A percentile compares a stretch with the other conserved stretches of the same genome.
Evolutionary conservation across 805 yeast genomes (phyloP).

Genomic region (Saccharomycopsis sp.): DNA sequence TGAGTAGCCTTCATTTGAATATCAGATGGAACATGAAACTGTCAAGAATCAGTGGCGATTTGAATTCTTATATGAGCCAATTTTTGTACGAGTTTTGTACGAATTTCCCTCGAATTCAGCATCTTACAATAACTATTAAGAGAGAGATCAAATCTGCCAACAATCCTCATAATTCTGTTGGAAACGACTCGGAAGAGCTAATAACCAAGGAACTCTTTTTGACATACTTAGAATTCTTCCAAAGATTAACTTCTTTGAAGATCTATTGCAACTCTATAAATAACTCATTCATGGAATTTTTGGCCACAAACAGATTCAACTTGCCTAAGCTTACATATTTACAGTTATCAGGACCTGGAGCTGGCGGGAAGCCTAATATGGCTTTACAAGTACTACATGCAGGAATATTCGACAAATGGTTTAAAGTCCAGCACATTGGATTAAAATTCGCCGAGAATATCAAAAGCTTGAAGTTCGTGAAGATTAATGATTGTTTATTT

Average conservation of each 20-base stretch:
- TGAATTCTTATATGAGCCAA: slow-evolving; percentile 18
- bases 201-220: slow-evolving; percentile 25
- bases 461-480: slow-evolving; percentile 33
- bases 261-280: slow-evolving; percentile 33
- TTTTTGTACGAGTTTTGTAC: neutral
- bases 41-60: slow-evolving; percentile 21
- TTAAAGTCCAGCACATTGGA: slow-evolving; percentile 49
- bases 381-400: slow-evolving; percentile 50
- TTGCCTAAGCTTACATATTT: slow-evolving; percentile 30
- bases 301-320: slow-evolving; percentile 22
- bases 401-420: slow-evolving; percentile 51
- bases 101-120: slow-evolving; percentile 10
- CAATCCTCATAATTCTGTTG: slow-evolving; percentile 21
- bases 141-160: slow-evolving; percentile 27
- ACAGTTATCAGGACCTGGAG: slow-evolving; percentile 43
- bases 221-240: slow-evolving; percentile 22
- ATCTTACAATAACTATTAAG: slow-evolving; percentile 33
- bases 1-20: slow-evolving; percentile 32
- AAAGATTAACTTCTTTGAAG: slow-evolving; percentile 33
- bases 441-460: slow-evolving; percentile 31
- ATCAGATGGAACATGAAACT: slow-evolving; percentile 34
- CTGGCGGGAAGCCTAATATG: slow-evolving; percentile 49
- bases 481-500: slow-evolving; percentile 46
- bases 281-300: slow-evolving; percentile 24
- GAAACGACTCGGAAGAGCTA: slow-evolving; percentile 29